phyloP scores from a whole-genome alignment of 2,329 filamentous ascomycete genomes.

The Pyrenophora seminiperda region DNA sequence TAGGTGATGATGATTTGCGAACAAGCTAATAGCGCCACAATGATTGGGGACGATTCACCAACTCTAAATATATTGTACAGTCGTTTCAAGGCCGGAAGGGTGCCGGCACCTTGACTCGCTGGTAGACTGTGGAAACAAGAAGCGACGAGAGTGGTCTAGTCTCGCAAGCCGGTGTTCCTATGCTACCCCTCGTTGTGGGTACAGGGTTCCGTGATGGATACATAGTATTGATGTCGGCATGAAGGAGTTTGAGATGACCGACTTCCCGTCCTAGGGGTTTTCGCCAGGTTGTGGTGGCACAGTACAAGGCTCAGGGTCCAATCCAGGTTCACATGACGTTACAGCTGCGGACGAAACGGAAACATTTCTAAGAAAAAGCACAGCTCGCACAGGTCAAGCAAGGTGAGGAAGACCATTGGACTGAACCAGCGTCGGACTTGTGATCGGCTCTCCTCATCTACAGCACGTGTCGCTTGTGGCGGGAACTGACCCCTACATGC shows the following conservation, averaged over 20 bases:
- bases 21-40: background rate
- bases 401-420: conserved; percentile 1
- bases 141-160: no score
- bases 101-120: background rate
- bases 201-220: no score
- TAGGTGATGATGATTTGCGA: background rate
- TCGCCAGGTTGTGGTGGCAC: conserved; percentile 1
- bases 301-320: conserved; percentile 7
- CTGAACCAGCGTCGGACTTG: conserved; percentile 20
- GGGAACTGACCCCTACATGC: background rate
- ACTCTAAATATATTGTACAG: background rate
- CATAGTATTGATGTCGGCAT: conserved; percentile 15
- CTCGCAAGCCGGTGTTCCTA: background rate
- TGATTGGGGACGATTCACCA: background rate
- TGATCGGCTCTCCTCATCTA: conserved; percentile 34
- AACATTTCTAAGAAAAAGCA: background rate
- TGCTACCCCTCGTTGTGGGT: background rate
- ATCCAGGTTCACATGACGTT: conserved; percentile 12
- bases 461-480: conserved; percentile 10
- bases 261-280: conserved; percentile 1
- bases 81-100: conserved; percentile 5
- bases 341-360: conserved; percentile 3
- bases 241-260: conserved; percentile 17
- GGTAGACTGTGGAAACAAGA: background rate
- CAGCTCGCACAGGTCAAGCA: conserved; percentile 3